A percentile compares a stretch with the other conserved stretches of the same genome.
These are phyloP conservation scores for Earliella scabrosa DNA, from an alignment of 1,284 basidiomycete species.

Conservation along the genomic window DNA sequence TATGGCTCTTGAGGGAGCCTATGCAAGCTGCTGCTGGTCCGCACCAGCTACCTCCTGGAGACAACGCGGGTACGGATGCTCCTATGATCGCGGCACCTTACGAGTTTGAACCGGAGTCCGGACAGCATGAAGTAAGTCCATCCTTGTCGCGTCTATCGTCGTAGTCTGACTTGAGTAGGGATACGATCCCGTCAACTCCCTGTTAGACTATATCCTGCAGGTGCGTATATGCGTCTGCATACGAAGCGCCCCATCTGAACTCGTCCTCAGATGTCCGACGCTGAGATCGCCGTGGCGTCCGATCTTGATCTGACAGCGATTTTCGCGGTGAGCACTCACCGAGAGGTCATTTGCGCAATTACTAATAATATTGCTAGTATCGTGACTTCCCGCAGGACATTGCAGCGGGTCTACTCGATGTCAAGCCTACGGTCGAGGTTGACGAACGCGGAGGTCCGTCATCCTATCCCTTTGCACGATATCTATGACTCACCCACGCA, in stretches of 20 bases:
- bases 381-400: constrained; percentile 5
- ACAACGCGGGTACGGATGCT: not conserved
- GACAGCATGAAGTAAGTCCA: not conserved
- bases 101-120: not conserved
- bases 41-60: constrained; percentile 8
- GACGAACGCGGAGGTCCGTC: constrained; percentile 4
- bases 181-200: constrained; percentile 8
- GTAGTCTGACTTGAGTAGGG: not conserved
- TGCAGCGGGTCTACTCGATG: not conserved
- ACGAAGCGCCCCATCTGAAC: too few relatives aligned
- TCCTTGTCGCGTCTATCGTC: not conserved
- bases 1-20: constrained; percentile 3
- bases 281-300: not conserved
- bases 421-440: not conserved
- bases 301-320: not conserved
- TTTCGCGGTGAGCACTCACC: too few relatives aligned
- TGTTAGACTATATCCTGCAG: constrained; percentile 8
- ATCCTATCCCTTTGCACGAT: not conserved
- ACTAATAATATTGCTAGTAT: not conserved
- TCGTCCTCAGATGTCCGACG: not conserved
- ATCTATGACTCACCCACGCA: too few relatives aligned
- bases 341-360: too few relatives aligned
- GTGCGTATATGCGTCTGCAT: not conserved
- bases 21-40: constrained; percentile 25
- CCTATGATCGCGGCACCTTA: not conserved